Conservation (phyloP, 2,329 filamentous ascomycete species). For the Emericellopsis atlantica region DNA sequence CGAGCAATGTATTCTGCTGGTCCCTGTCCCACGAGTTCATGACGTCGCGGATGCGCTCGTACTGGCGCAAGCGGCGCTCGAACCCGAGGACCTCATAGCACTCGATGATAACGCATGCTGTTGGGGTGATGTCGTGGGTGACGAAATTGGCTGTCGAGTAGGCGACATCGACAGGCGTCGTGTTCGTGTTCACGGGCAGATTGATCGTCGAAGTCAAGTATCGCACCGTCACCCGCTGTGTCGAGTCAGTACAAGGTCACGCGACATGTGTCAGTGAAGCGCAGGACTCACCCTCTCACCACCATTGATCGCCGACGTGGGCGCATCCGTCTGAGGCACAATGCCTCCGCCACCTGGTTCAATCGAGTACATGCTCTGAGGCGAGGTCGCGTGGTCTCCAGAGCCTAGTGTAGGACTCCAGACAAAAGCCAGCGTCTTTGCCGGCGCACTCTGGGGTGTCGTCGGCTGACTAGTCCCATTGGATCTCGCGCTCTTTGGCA, state of each 20-base stretch:
- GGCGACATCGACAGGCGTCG: constrained; percentile 63
- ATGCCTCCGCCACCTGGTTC: constrained; percentile 31
- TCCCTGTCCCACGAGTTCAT: constrained; percentile 90
- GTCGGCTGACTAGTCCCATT: constrained; percentile 10
- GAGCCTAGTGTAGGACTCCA: constrained; percentile 6
- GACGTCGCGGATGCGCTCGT: constrained; percentile 76
- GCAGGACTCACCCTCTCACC: constrained; percentile 53
- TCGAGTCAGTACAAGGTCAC: constrained; percentile 1
- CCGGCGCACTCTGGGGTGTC: constrained; percentile 6
- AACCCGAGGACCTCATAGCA: constrained; percentile 64
- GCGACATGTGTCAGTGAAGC: not conserved
- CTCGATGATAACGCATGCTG: constrained; percentile 63
- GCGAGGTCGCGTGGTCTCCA: not conserved
- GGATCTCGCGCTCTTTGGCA: constrained; percentile 22
- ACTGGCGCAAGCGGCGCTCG: constrained; percentile 70
- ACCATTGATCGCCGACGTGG: constrained; percentile 68
- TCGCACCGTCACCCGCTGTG: constrained; percentile 56
- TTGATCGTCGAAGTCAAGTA: constrained; percentile 57
- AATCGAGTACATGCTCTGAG: constrained; percentile 21
- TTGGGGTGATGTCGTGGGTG: constrained; percentile 49
- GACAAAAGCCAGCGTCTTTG: constrained; percentile 11
- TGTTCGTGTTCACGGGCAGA: constrained; percentile 62
- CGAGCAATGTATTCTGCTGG: constrained; percentile 58
- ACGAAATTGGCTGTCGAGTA: constrained; percentile 51
- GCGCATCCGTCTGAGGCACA: constrained; percentile 54